Evolutionary conservation across 2,329 filamentous ascomycete species (phyloP), one percentile per base, ranked within the genome.

Genomic region (Pyrenophora graminea): DNA sequence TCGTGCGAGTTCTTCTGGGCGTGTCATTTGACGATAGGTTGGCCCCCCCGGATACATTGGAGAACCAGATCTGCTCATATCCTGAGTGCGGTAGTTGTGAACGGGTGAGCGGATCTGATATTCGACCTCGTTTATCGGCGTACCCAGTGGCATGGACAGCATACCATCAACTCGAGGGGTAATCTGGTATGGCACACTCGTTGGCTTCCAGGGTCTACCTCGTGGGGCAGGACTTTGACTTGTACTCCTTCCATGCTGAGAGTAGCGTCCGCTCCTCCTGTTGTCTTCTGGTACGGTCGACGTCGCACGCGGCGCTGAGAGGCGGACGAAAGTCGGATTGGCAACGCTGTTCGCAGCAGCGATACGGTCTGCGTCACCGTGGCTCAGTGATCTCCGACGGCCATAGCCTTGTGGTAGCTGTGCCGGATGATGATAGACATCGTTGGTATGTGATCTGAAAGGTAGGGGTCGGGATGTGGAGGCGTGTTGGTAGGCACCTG

Each of bases 371-470:
- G 41, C 51, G n/a, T 62, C 63, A 19, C 57, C 45, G 34, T 64
- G 59, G 36, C 68, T 68, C n/a, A 67, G 56, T 12, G 69, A 71
- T 21, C 65, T 64, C n/a, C 65, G 64, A 36, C 67, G 66, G 10
- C 33, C 45, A 17, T 57, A 60, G 42, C 21, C 27, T 48, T 40
- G 61, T 3, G n/a, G 19, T 19, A 34, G 33, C 15, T 43, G 53
- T 17, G 39, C 25, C n/a, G 51, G 32, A 17, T 44, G 45, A 32
- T 48, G 27, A 39, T 31, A 45, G 10, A 41, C 32, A 4, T 42
- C 45, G 25, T 47, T 57, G 9, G 52, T 58, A 12, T 50, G 46
- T 13, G 44, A 49, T 32, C 46, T 54, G 19, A 39, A 15, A 17
- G 48, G 45, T 12, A 49, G 36, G 39, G 54, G 51, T 31, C 50